Conservation (phyloP, 2,329 filamentous ascomycete species). For the Pyrenochaeta sp. region DNA sequence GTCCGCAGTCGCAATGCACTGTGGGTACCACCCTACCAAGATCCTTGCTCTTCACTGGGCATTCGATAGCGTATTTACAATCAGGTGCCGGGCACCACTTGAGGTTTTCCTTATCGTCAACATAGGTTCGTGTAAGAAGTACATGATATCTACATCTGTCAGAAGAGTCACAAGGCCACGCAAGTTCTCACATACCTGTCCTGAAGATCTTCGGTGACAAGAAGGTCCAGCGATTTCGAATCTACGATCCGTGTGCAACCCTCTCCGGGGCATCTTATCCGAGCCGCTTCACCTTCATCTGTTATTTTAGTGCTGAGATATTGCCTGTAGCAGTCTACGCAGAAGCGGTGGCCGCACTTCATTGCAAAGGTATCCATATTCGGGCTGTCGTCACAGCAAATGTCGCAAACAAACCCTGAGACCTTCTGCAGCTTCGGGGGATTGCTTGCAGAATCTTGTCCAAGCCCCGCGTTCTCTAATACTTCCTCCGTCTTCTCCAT, state of each 20-base stretch:
- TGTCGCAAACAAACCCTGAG: conserved; percentile 86
- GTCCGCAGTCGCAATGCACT: conserved; percentile 83
- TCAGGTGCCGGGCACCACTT: conserved; percentile 99
- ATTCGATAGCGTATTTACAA: conserved; percentile 92
- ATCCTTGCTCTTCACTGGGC: conserved; percentile 85
- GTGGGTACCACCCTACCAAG: conserved; percentile 86
- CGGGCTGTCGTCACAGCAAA: conserved; percentile 90
- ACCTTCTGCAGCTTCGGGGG: conserved; percentile 75
- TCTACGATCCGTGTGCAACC: conserved; percentile 91
- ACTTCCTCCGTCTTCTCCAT: conserved; percentile 87
- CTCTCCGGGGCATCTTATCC: conserved; percentile 91
- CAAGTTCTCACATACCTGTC: conserved; percentile 56
- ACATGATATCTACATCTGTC: conserved; percentile 73
- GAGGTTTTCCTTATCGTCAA: conserved; percentile 93
- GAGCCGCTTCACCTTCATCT: conserved; percentile 92
- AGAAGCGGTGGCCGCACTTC: conserved; percentile 94
- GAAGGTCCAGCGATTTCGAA: conserved; percentile 82
- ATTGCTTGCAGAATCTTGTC: conserved; percentile 55
- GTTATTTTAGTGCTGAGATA: conserved; percentile 93
- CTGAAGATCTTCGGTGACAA: conserved; percentile 67
- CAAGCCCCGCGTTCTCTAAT: conserved; percentile 84
- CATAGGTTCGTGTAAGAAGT: conserved; percentile 90
- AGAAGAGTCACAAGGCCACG: conserved; percentile 8
- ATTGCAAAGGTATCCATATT: conserved; percentile 86
- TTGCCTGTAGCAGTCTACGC: conserved; percentile 88